These are phyloP conservation scores for Saitozyma sp. DNA, from an alignment of 768 basidiomycete species.

Conservation along the genomic window DNA sequence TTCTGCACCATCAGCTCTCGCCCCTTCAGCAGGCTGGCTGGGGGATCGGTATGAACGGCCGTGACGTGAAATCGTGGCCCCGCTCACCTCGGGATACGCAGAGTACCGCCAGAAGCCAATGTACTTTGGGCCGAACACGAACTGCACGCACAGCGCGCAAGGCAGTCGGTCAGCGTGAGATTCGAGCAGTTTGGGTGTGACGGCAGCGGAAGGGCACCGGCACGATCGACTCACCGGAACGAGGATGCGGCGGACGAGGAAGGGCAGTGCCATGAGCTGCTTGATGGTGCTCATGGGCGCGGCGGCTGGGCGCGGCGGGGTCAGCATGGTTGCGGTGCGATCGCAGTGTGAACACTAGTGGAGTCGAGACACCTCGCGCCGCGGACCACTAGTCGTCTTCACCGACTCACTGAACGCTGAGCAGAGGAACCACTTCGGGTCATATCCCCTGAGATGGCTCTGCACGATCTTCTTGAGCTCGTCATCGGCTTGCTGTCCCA, in stretches of 20 bases:
- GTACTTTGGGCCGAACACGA: conserved; percentile 14
- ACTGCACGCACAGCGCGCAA: conserved; percentile 2
- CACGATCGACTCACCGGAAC: conserved; percentile 17
- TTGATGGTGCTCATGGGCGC: neutral
- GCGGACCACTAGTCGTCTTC: no score
- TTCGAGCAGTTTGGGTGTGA: no score
- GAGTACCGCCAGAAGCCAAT: conserved; percentile 18
- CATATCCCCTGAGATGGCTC: conserved; percentile 11
- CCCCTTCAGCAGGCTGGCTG: no score
- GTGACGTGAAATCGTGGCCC: neutral
- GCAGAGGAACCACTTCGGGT: conserved; percentile 24
- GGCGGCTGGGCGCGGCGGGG: no score
- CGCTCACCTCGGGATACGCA: conserved; percentile 20
- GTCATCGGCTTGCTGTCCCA: conserved; percentile 11
- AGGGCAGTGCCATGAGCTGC: conserved; percentile 15
- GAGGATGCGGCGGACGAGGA: conserved; percentile 14
- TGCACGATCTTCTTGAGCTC: conserved; percentile 7
- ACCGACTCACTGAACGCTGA: conserved; percentile 14
- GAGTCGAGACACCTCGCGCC: no score
- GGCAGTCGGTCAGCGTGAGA: no score
- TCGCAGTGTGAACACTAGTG: no score
- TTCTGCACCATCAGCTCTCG: no score
- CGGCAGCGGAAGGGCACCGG: neutral
- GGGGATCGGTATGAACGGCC: no score
- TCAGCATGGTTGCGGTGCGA: neutral